These are phyloP conservation scores for Paratinospora sagittata DNA, from an alignment of 164 flowering plant genomes.

Conservation along the genomic window DNA sequence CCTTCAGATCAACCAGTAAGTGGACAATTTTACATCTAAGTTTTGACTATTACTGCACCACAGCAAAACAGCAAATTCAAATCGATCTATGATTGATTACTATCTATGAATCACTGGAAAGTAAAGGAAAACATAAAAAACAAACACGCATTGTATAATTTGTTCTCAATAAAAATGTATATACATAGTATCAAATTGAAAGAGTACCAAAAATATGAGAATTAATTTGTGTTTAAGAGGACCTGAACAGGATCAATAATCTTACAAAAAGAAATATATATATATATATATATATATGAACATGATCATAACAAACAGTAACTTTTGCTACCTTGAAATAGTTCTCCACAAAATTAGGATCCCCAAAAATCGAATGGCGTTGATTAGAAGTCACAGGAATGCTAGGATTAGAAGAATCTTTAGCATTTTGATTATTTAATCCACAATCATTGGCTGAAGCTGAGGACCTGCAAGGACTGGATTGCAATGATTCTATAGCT, in stretches of 20 bases:
- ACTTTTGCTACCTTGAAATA: slow-evolving; percentile 77
- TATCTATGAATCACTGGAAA: background rate
- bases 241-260: background rate
- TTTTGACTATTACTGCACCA: background rate
- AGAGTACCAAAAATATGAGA: background rate
- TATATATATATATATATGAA: no score
- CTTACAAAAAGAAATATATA: background rate
- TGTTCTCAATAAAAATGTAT: background rate
- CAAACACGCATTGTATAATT: background rate
- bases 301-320: background rate
- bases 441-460: slow-evolving; percentile 28
- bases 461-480: slow-evolving; percentile 26
- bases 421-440: slow-evolving; percentile 20
- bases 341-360: slow-evolving; percentile 91
- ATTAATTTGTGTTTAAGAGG: background rate
- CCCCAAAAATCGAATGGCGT: slow-evolving; percentile 57
- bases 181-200: background rate
- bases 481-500: slow-evolving; percentile 16
- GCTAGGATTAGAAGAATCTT: slow-evolving; percentile 28
- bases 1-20: no score
- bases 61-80: background rate
- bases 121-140: background rate
- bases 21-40: background rate
- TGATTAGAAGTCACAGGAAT: slow-evolving; percentile 21
- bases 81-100: background rate